Base-by-base conservation (phyloP, 2,329 filamentous ascomycete species). In the Trichoderma sp. region DNA sequence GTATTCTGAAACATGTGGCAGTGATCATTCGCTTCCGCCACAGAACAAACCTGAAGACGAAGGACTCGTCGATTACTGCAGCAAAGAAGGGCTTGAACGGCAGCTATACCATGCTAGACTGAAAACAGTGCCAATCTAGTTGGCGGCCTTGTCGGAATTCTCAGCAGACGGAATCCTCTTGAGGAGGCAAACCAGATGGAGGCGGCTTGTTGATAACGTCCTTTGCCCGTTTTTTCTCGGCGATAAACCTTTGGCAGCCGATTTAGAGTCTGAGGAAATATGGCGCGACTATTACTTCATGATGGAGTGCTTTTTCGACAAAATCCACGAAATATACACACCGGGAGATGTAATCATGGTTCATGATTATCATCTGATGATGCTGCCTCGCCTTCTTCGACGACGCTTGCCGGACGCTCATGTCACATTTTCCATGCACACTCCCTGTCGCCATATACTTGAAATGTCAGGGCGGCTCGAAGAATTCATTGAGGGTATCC, bases 261-360 rank as follows among this genome's bases (percentile, higher is more conserved):
- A 97, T 77, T 93, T 93, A 32, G 88, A 91, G 72, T 88, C 88
- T 14, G 92, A 95, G 77, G 89, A 91, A 58, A 89, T 93, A 74
- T 97, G 95, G 94, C 88, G 90, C n/a, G 93, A 97, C 80, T 97
- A 97, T 80, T 91, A 92, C 78, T 90, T 90, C 59, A 90, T 97
- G 87, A 97, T 97, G 81, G 90, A 93, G 76, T 89, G 92, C 71
- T 97, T 97, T 75, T 94, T 94, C 68, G 91, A 96, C 78, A 89
- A 90, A 72, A 97, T 98, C 74, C 84, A 95, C 69, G 89, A 94
- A 75, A 85, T 91, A 65, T 97, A 97, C 84, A 93, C 92, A 78
- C 93, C 94, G 0, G 95, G 95, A 55, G 95, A 98, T 78, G 89
- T 97, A 66, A 88, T 98, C 68, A 88, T 96, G 78, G 89, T 98